Conservation (phyloP, 2,329 filamentous ascomycete species). For the Ambrosiella xylebori region DNA sequence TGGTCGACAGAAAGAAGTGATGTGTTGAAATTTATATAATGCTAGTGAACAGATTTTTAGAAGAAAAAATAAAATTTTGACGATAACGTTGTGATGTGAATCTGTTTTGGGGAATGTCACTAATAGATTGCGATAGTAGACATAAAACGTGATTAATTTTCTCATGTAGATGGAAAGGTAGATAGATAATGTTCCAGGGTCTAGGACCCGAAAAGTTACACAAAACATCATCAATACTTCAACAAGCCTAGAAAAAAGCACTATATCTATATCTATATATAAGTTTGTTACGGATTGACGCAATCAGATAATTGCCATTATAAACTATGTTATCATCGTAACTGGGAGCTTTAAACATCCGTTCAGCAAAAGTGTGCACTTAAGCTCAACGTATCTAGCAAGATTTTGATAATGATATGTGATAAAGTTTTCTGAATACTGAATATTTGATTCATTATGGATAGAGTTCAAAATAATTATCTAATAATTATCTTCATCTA, state of each 20-base stretch:
- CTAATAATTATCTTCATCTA: too few species aligned
- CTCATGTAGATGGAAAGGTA: neutral
- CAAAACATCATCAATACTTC: neutral
- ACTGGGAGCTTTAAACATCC: too few species aligned
- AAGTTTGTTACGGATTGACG: neutral
- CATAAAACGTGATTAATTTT: slow-evolving; percentile 1
- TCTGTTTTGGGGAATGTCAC: neutral
- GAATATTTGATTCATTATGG: too few species aligned
- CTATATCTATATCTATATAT: neutral
- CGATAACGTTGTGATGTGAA: neutral
- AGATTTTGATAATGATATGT: too few species aligned
- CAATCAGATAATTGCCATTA: too few species aligned
- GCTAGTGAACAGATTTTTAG: neutral
- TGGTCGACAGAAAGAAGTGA: slow-evolving; percentile 1
- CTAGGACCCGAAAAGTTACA: neutral
- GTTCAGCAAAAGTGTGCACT: too few species aligned
- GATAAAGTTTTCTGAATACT: too few species aligned
- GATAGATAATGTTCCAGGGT: neutral
- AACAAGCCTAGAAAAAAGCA: neutral
- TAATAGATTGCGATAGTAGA: neutral
- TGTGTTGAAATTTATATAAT: neutral
- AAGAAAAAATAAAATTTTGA: neutral
- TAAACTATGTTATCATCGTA: too few species aligned
- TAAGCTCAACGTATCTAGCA: too few species aligned
- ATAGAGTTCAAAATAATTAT: too few species aligned